phyloP scores from a whole-genome alignment of 2,329 filamentous ascomycete species.

The Amesomyces nigricolor region DNA sequence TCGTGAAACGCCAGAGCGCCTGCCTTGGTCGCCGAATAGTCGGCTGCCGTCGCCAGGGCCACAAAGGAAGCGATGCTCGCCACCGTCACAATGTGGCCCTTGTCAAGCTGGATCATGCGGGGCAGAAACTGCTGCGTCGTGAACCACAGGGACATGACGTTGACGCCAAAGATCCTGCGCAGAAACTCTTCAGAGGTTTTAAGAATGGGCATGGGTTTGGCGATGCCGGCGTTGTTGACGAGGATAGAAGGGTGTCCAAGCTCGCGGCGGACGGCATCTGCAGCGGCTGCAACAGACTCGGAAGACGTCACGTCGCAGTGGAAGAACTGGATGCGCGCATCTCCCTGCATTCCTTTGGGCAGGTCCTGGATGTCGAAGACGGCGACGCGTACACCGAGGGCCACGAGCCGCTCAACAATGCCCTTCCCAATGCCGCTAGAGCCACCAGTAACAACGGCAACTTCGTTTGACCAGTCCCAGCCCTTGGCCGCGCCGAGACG shows the following conservation, averaged over 20 bases:
- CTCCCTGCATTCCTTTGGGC: conserved; percentile 28
- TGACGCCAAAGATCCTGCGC: conserved; percentile 53
- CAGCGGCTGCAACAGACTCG: conserved; percentile 40
- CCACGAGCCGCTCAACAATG: conserved; percentile 32
- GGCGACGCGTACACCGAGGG: conserved; percentile 34
- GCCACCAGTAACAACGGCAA: conserved; percentile 25
- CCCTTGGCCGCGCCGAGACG: conserved; percentile 14
- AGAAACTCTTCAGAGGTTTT: conserved; percentile 42
- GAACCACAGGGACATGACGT: conserved; percentile 52
- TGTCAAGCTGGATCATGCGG: conserved; percentile 48
- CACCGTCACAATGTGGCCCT: conserved; percentile 57
- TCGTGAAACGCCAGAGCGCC: conserved; percentile 56
- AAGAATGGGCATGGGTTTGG: conserved; percentile 47
- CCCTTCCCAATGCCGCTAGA: conserved; percentile 34
- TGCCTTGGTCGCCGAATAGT: conserved; percentile 53
- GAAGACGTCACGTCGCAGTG: conserved; percentile 44
- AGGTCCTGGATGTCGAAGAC: conserved; percentile 34
- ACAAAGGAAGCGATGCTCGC: conserved; percentile 50
- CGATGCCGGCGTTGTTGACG: conserved; percentile 55
- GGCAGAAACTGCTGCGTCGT: conserved; percentile 54
- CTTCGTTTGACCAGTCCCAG: conserved; percentile 28
- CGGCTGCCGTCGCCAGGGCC: conserved; percentile 48
- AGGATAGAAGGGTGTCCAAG: conserved; percentile 47
- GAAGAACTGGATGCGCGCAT: conserved; percentile 29
- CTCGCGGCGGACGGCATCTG: conserved; percentile 33